A percentile compares a stretch with the other conserved stretches of the same genome.
Evolutionary conservation across 169 alveolate species (phyloP).

Genomic region (Plasmodium chabaudi): DNA sequence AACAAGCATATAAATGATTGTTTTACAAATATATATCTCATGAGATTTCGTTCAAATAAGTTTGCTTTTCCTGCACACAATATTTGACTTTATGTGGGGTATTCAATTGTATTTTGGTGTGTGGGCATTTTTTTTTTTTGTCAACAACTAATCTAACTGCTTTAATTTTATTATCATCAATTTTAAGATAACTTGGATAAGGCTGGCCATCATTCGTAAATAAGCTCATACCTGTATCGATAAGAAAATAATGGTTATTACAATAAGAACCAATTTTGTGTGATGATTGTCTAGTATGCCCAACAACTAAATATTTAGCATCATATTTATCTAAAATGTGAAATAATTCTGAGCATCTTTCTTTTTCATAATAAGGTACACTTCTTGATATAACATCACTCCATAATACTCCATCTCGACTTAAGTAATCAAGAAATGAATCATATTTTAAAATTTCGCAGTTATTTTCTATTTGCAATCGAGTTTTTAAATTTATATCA

Average conservation of each 20-base stretch:
- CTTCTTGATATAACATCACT: constrained; percentile 17
- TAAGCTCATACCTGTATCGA: constrained; percentile 72
- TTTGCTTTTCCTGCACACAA: no score
- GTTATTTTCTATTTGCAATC: constrained; percentile 49
- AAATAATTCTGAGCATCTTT: constrained; percentile 24
- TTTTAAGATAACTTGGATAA: constrained; percentile 38
- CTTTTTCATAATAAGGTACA: constrained; percentile 14
- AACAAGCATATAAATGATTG: no score
- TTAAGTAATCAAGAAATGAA: constrained; percentile 25
- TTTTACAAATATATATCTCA: no score
- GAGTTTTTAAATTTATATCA: constrained; percentile 33
- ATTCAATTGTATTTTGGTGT: constrained; percentile 5
- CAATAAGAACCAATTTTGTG: constrained; percentile 43
- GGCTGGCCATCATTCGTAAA: constrained; percentile 50
- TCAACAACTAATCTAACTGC: constrained; percentile 28
- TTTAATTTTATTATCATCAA: constrained; percentile 19
- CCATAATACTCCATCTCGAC: constrained; percentile 48
- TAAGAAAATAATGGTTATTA: constrained; percentile 31
- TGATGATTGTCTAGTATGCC: constrained; percentile 42
- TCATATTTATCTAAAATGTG: constrained; percentile 23
- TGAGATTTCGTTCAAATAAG: no score
- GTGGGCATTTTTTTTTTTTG: constrained; percentile 14
- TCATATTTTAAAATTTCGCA: constrained; percentile 19
- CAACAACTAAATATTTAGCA: constrained; percentile 45
- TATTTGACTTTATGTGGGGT: constrained; percentile 16